Base-by-base conservation (phyloP, 1,139 yeast genomes). In the Geotrichum aggregatum region DNA sequence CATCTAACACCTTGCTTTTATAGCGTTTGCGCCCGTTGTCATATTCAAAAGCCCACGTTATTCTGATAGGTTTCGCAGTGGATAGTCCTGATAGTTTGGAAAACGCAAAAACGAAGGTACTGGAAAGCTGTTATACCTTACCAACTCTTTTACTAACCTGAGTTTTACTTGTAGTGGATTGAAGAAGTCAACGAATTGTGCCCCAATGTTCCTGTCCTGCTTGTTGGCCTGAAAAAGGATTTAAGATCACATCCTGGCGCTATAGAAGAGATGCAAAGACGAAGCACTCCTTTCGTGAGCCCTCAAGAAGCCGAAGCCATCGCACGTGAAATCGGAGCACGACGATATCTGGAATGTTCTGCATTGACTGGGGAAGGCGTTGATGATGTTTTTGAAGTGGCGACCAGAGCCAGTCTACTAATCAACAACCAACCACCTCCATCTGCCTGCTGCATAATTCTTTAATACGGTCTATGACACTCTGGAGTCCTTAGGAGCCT, bases 221-320 rank as follows among this genome's bases (percentile, higher is more conserved):
- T 91, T 58, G 96, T 89, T 59, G 97, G 96, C 58, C 86, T 95
- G 70, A 91, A 91, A 74, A 81, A 83, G 60, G 98, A 91, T 73
- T 76, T 88, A 69, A 84, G 97, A 74, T 84, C 70, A 6, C 94
- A 89, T 69, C 83, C 83, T 31, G 78, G 76, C 61, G 86, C 92
- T 44, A 79, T 85, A 62, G 89, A 84, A 67, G 82, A 79, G 63
- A 78, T 88, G 70, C 78, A 87, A 68, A 82, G 83, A 64, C 82
- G 82, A 62, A 87, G 84, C 66, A 82, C 81, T 67, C 82, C 78
- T 64, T 95, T 95, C 55, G 95, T 87, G 44, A 72, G 87, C 24
- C 70, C 84, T 36, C 71, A 83, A 43, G 92, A 87, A 66, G 96
- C 95, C 59, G 87, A 86, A 70, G 76, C 80, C 43, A 87, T 87